Conservation (phyloP, 305 asterid species). For the Solanum hybrid region DNA sequence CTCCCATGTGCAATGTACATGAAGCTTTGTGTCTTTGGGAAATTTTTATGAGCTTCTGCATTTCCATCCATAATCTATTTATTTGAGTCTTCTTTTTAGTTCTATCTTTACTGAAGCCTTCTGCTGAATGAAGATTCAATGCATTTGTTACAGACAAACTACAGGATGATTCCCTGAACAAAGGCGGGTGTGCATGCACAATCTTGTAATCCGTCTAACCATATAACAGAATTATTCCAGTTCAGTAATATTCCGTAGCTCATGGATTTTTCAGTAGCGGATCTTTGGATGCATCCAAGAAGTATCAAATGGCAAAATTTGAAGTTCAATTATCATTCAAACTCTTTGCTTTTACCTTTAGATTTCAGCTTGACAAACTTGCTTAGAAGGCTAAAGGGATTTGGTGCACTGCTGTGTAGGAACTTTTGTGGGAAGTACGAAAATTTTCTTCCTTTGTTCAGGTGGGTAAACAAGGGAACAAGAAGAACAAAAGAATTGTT, state of each 20-base stretch:
- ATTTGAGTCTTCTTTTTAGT: background rate
- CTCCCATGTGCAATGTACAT: background rate
- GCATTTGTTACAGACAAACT: slow-evolving; percentile 31
- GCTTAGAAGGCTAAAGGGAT: background rate
- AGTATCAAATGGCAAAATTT: background rate
- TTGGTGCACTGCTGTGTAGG: slow-evolving; percentile 3
- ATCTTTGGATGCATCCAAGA: background rate
- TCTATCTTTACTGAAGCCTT: background rate
- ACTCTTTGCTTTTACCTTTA: background rate
- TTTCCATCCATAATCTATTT: background rate
- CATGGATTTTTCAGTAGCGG: background rate
- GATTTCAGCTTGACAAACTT: background rate
- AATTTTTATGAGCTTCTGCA: background rate
- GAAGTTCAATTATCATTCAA: background rate
- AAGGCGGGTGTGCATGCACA: slow-evolving; percentile 57
- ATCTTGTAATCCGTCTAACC: slow-evolving; percentile 32
- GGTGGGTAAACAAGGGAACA: background rate
- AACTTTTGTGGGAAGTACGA: background rate
- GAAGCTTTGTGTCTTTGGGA: background rate
- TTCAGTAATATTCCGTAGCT: background rate
- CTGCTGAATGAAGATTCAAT: background rate
- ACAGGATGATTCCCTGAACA: slow-evolving; percentile 45
- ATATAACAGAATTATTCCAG: slow-evolving; percentile 3
- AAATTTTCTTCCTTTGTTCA: background rate
- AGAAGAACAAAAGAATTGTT: background rate